Evolutionary conservation across 2,329 filamentous ascomycete genomes (phyloP), one percentile per base, ranked within the genome.

Genomic region (Sclerotinia nivalis): DNA sequence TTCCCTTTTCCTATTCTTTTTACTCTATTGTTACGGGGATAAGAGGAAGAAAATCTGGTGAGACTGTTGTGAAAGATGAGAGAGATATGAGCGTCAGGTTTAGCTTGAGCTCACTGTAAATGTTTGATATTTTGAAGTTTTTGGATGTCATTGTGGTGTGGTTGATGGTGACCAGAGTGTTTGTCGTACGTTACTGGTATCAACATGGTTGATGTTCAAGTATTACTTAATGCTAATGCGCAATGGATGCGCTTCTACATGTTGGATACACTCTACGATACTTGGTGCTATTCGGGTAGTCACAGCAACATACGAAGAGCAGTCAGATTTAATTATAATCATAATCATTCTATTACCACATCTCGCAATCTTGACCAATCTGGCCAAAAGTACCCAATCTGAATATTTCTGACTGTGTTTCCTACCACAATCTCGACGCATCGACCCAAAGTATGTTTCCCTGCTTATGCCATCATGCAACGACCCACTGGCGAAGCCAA

Each of bases 251-350:
- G n/a, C 13, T 52, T 52, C 47, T 37, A 37, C 15, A 9, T 40
- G 13, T 64, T 37, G 31, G 31, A 40, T 40, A 52, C n/a, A 52
- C 34, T 15, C 50, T 40, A 28, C 31, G 40, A 20, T 52, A 28
- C 47, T 52, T 34, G 31, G 34, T 40, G 28, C 15, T 28, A 52
- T 40, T 43, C 61, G 61, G 61, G n/a, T 64, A 28, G 45, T 52
- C 61, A 40, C 61, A 40, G 47, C 61, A 28, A 65, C 34, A 52
- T 8, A 15, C 34, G 43, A 34, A 65, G 52, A 43, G 47, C 20
- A 69, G 67, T 69, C 56, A 69, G 67, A 69, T 37, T 52, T 69
- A 65, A 64, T 69, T 31, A 64, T 69, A 56, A 69, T 69, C 20
- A 52, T 69, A 65, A 55, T 55, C 37, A 55, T 55, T 55, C 67